A percentile compares a stretch with the other conserved stretches of the same genome.
phyloP scores from a whole-genome alignment of 2,329 filamentous ascomycete species.

The Xylaria sp. region DNA sequence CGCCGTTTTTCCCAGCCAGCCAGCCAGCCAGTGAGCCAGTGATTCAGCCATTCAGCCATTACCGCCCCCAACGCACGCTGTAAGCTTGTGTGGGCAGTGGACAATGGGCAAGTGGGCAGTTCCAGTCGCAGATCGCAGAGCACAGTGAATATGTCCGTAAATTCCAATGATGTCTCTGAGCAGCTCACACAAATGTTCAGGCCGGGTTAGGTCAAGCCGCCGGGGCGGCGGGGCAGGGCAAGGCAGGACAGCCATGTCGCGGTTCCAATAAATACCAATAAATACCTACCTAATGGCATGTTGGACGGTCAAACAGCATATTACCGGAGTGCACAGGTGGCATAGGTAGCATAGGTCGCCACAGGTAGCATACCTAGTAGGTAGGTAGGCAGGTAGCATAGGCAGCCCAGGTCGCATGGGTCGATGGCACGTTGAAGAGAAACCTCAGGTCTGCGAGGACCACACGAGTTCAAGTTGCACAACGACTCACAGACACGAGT shows the following conservation, averaged over 20 bases:
- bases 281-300: constrained; percentile 29
- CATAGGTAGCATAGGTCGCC: constrained; percentile 9
- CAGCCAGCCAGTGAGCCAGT: constrained; percentile 24
- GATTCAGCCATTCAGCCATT: no score
- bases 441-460: constrained; percentile 18
- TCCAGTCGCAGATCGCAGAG: no score
- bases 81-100: constrained; percentile 18
- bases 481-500: constrained; percentile 28
- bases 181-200: constrained; percentile 18
- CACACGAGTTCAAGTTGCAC: constrained; percentile 34
- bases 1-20: constrained; percentile 5
- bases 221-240: not conserved
- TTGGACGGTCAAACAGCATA: constrained; percentile 22
- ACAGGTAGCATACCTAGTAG: no score
- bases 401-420: constrained; percentile 25
- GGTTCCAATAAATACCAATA: constrained; percentile 27
- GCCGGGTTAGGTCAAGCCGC: constrained; percentile 4
- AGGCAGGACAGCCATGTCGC: constrained; percentile 19
- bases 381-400: constrained; percentile 8
- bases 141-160: constrained; percentile 23
- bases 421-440: constrained; percentile 33
- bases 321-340: constrained; percentile 21
- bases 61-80: constrained; percentile 23
- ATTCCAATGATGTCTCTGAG: constrained; percentile 27
- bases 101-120: no score